Evolutionary conservation across 2,329 filamentous ascomycete genomes (phyloP).

Genomic region (Didymosphaeria variabile): DNA sequence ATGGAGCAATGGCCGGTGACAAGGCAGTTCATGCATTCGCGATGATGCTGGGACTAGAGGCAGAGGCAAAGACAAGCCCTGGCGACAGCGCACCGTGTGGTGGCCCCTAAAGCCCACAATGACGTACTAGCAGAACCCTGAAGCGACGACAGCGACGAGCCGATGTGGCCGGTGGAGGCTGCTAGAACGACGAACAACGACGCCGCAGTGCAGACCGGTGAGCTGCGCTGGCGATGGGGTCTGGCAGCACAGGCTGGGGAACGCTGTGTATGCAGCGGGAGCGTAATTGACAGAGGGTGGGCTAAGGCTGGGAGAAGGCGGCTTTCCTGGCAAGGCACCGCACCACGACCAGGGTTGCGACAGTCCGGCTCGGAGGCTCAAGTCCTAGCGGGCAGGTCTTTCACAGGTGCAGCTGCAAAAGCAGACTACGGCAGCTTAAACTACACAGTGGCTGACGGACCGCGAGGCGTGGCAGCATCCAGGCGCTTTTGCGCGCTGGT

Average conservation of each 20-base stretch:
- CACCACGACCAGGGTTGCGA: not conserved
- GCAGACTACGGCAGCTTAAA: not conserved
- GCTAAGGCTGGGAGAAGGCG: not conserved
- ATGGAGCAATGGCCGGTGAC: constrained; percentile 22
- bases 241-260: not conserved
- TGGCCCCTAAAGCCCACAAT: constrained; percentile 19
- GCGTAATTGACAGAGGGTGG: not conserved
- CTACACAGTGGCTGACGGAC: not conserved
- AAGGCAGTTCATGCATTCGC: constrained; percentile 25
- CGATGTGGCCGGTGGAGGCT: not conserved
- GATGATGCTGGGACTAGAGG: constrained; percentile 6
- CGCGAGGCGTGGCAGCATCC: not conserved
- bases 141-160: constrained; percentile 8
- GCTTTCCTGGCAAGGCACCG: constrained; percentile 13
- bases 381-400: not conserved
- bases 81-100: not conserved
- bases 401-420: not conserved
- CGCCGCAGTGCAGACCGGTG: not conserved
- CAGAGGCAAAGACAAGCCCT: constrained; percentile 13
- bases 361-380: not conserved
- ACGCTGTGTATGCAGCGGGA: not conserved
- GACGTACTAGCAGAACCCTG: constrained; percentile 21
- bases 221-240: not conserved
- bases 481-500: not conserved
- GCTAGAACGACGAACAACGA: not conserved